Evolutionary conservation across 768 basidiomycete genomes (phyloP), one percentile per base, ranked within the genome.

Genomic region (Pisolithus marmoratus): DNA sequence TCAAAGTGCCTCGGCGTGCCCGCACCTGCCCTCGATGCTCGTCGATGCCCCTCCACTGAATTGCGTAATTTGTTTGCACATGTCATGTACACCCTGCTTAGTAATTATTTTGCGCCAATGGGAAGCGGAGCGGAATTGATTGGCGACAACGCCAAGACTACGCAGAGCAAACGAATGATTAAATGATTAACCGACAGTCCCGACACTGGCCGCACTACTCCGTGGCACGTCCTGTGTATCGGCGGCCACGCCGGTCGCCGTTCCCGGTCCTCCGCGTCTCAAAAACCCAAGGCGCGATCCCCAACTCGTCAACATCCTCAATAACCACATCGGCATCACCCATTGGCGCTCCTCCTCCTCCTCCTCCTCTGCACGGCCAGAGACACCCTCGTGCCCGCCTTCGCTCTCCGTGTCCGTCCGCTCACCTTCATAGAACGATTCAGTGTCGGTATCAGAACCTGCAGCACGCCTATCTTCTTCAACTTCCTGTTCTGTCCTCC

Each of bases 301-400:
- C 86, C 85, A 89, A 53, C 83, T 85, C 43, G 83, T 87, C 65
- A 90, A 86, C 68, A 89, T 80, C 60, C 77, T 73, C 59, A 90
- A 68, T 49, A 89, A 63, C 88, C 88, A 90, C 75, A 87, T 82
- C 36, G 87, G 86, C 50, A 80, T 81, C 63, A 86, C 81, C 38
- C 77, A 79, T 51, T 79, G 79, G 50, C 66, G 65, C 55, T 79
- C 82, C 47, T 80, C 78, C 22, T 74, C 75, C 51, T 66, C 70
- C 29, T 57, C 61, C 27, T 55, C 42, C 22, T 49, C 60, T 37
- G 47, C 42, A 19, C 36, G 54, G 51, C 49, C 44, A 50, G 54
- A 59, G 49, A 51, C 59, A 3, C 62, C 62, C 14, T 45, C 43
- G 17, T 61, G 60, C 38, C 59, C 67, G n/a, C 57, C 56, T 31